Evolutionary conservation across 2,329 filamentous ascomycete genomes (phyloP).

Genomic region (Ascochyta rabiei): DNA sequence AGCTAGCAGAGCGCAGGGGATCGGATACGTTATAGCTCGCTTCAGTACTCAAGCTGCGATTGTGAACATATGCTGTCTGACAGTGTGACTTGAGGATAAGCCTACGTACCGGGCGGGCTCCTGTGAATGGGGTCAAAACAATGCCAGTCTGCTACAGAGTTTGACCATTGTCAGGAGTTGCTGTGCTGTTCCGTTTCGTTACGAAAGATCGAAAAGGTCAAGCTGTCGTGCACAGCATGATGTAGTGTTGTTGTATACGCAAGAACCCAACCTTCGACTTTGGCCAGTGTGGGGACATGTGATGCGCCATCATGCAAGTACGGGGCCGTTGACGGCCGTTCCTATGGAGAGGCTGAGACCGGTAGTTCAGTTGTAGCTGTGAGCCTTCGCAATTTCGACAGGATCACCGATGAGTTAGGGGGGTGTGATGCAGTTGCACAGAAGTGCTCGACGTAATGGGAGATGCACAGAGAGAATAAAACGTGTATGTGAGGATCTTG

Average conservation of each 20-base stretch:
- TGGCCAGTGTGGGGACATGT: background rate
- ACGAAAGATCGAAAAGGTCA: background rate
- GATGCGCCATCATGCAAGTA: slow-evolving; percentile 2
- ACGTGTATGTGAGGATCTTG: background rate
- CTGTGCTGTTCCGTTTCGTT: background rate
- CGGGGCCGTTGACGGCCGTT: background rate
- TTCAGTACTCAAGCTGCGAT: background rate
- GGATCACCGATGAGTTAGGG: too few species aligned
- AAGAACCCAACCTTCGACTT: background rate
- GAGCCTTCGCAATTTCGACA: background rate
- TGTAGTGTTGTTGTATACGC: background rate
- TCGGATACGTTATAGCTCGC: background rate
- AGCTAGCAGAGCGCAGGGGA: background rate
- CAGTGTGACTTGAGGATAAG: background rate
- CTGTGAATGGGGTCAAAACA: background rate
- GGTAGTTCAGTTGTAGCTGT: background rate
- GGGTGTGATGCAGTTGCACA: background rate
- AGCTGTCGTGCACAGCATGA: slow-evolving; percentile 1
- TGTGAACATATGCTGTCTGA: background rate
- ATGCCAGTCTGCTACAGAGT: background rate
- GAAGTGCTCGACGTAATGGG: background rate
- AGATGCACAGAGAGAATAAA: background rate
- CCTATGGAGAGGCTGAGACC: background rate
- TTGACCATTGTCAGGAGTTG: background rate
- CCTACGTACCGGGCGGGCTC: background rate